Base-by-base conservation (phyloP, 306 rosid species). In the Medicago ruthenica region DNA sequence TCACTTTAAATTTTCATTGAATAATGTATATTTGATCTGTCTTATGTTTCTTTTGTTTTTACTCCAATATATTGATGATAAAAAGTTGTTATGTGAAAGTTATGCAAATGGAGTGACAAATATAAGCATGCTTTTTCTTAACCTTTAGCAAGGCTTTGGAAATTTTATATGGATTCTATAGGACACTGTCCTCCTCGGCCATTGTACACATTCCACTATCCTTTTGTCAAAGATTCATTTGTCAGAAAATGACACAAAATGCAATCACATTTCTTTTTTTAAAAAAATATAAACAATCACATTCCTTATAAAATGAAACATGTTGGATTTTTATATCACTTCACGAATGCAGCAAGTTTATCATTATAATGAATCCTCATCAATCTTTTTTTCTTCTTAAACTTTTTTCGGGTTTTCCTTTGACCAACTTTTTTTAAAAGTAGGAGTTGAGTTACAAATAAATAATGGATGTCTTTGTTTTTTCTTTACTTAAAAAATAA, bases 201-300 rank as follows among this genome's bases (percentile, higher is more conserved):
- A 59, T 68, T 64, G 64, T 71, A 78, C 48, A 61, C 53, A 47
- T 13, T 53, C 87, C 83, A 85, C 87, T 81, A 64, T 9, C 71
- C 59, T 50, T 36, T 69, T 69, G 22, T 81, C 64, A 57, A 36
- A 39, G 36, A 39, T 22, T 50, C 20, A 51, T 57, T 39, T 75
- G 8, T 24, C 22, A 27, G 37, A 74, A 84, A 67, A 78, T 12
- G 79, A 78, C 48, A 37, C 7, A 24, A 10, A 78, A 15, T 51
- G 64, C 27, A 71, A 14, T 78, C 73, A 80, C 39, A 37, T 55
- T 79, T 36, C 57, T 53, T 42, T 54, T 8, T 17, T 8, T 16
- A 17, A 17, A 27, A 27, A 27, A 27, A 27, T 3, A 27, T 54
- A 17, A 54, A 54, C 27, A 71, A 7, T 78, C 70, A 78, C 44